Evolutionary conservation across 2,329 filamentous ascomycete genomes (phyloP), one percentile per base, ranked within the genome.

Genomic region (Pseudopyricularia cyperi): DNA sequence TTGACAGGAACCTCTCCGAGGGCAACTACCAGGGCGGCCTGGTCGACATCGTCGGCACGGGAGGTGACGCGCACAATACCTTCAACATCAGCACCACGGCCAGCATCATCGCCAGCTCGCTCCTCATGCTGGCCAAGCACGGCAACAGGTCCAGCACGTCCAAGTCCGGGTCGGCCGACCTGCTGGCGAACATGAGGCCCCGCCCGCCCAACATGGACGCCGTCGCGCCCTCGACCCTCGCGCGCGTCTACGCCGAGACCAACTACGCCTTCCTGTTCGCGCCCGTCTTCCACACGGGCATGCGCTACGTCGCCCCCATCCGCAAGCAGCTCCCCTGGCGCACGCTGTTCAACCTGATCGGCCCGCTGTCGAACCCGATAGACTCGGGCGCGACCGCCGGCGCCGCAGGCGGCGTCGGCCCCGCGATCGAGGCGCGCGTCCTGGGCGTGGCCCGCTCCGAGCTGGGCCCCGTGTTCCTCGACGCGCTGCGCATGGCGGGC

Each of bases 1-100:
- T 76, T 55, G 67, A 70, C 52, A 76, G 79, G 52, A 77, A 76
- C 12, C 76, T 75, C 59, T 76, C 76, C 52, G 83, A 88, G 62
- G 90, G 90, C 7, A 70, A 68, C 8, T 98, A 98, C 65, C 64
- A 72, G 11, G 93, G 93, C 56, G 91, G 91, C 4, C 70, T 98
- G 64, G 89, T 94, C 65, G 93, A 98, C 67, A 97, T 98, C 65
- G 93, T 98, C 54, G 93, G 93, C 59, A 98, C 93, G 7, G 93
- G 93, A 58, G 93, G 93, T 63, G 93, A 98, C 71, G 85, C 86
- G 19, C 90, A 97, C 75, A 89, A 95, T 67, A 98, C 93, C 33
- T 98, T 95, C 80, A 98, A 98, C 68, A 91, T 98, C 65, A 93
- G 86, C 60, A 98, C 93, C 4, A 95, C 93, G 7, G 82, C 93